phyloP scores from a whole-genome alignment of 2,329 filamentous ascomycete species.

The Aureobasidium sp. region DNA sequence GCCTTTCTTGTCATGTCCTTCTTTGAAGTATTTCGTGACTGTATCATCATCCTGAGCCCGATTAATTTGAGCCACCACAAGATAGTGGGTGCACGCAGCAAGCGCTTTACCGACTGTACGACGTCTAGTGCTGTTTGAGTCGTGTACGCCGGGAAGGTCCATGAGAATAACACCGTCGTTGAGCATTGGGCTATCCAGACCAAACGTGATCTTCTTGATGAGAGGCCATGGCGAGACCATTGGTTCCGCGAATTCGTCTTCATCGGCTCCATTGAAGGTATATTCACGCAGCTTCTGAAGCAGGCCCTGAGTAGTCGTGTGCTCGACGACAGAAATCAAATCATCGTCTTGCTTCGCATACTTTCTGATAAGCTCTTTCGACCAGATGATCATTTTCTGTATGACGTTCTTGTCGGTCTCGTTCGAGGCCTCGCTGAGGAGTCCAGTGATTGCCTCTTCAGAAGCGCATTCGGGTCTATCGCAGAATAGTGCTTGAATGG shows the following conservation, averaged over 20 bases:
- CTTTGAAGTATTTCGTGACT: not conserved
- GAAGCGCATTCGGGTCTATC: conserved; percentile 16
- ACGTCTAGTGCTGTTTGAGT: conserved; percentile 18
- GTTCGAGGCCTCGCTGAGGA: not conserved
- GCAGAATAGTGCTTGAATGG: conserved; percentile 18
- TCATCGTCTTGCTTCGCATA: not conserved
- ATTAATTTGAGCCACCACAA: conserved; percentile 16
- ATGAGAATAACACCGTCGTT: conserved; percentile 19
- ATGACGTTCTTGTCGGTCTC: not conserved
- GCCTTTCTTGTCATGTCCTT: conserved; percentile 1
- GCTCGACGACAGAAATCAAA: conserved; percentile 10
- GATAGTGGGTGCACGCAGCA: conserved; percentile 18
- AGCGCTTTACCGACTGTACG: conserved; percentile 14
- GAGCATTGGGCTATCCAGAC: conserved; percentile 18
- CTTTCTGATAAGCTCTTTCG: not conserved
- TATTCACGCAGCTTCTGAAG: conserved; percentile 16
- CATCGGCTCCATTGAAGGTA: conserved; percentile 10
- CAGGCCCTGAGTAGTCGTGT: conserved; percentile 17
- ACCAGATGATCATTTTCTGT: not conserved
- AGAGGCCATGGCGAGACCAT: conserved; percentile 20
- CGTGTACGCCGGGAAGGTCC: conserved; percentile 21
- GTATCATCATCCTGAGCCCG: conserved; percentile 17
- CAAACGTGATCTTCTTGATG: conserved; percentile 19
- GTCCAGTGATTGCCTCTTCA: not conserved
- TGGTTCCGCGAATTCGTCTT: not conserved